Percentiles rank a stretch among this genome's conserved stretches.
These are phyloP conservation scores for Phytopythium montanum DNA, from an alignment of 352 stramenopile species.

Conservation along the genomic window DNA sequence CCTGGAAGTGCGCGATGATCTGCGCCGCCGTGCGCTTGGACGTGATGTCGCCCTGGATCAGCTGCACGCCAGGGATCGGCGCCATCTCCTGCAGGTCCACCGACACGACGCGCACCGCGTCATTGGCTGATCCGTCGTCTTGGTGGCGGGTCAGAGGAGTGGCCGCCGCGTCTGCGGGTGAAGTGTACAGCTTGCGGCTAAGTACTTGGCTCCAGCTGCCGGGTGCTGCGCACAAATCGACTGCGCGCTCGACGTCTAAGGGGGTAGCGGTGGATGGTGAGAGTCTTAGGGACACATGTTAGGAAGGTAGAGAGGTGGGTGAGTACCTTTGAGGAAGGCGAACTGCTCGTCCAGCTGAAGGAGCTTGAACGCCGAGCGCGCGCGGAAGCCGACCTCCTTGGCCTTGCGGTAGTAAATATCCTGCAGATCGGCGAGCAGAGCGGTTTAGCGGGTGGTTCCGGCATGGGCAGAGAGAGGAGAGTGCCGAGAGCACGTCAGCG, in stretches of 20 bases:
- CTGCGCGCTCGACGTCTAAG: constrained; percentile 84
- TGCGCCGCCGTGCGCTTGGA: constrained; percentile 92
- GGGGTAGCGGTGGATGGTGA: background rate
- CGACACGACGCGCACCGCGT: constrained; percentile 90
- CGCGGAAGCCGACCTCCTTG: constrained; percentile 96
- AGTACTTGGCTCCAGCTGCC: constrained; percentile 99
- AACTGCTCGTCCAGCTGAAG: constrained; percentile 99
- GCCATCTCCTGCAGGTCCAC: constrained; percentile 99
- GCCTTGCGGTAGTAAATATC: constrained; percentile 91
- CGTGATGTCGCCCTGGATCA: constrained; percentile 97
- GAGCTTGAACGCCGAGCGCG: constrained; percentile 98
- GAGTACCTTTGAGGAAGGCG: constrained; percentile 87
- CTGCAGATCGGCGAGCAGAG: constrained; percentile 15
- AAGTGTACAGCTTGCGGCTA: constrained; percentile 82
- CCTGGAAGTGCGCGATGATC: constrained; percentile 95
- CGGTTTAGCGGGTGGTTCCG: background rate
- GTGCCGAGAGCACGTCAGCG: background rate
- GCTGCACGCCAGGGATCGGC: constrained; percentile 94
- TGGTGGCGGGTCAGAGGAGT: background rate
- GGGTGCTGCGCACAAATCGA: constrained; percentile 98
- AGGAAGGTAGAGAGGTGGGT: too few relatives aligned
- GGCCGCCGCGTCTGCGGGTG: constrained; percentile 13
- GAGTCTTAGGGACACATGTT: too few relatives aligned
- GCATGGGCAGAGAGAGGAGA: background rate
- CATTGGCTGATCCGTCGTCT: constrained; percentile 9